Conservation (phyloP, 2,329 filamentous ascomycete species). For the Calonectria fujianensis region DNA sequence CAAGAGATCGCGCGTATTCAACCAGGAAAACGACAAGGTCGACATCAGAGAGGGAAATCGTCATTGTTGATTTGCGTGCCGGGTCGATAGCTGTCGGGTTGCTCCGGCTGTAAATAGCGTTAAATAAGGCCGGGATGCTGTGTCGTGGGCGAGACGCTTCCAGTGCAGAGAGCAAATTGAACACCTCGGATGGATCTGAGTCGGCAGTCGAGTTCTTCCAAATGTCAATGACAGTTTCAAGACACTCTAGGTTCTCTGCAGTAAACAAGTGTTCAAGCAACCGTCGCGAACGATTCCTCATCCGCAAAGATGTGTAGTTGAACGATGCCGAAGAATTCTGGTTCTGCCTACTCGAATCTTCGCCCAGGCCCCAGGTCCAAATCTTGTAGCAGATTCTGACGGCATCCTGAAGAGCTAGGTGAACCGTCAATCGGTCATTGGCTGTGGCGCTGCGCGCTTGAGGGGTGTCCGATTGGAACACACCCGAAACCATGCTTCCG, state of each 20-base stretch:
- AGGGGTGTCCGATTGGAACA: conserved; percentile 86
- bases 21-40: conserved; percentile 93
- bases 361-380: conserved; percentile 91
- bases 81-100: conserved; percentile 88
- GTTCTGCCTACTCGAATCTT: conserved; percentile 77
- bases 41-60: conserved; percentile 86
- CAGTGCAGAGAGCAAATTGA: conserved; percentile 91
- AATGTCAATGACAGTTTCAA: conserved; percentile 91
- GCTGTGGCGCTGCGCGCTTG: conserved; percentile 90
- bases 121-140: conserved; percentile 94
- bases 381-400: conserved; percentile 94
- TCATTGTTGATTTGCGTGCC: conserved; percentile 89
- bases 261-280: conserved; percentile 95
- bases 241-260: conserved; percentile 92
- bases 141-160: conserved; percentile 94
- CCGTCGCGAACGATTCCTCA: conserved; percentile 91
- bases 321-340: conserved; percentile 85
- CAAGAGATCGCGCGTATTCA: conserved; percentile 90
- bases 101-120: conserved; percentile 95
- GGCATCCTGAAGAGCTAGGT: conserved; percentile 97
- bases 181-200: conserved; percentile 77
- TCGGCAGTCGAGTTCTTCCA: conserved; percentile 78
- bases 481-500: conserved; percentile 93
- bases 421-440: conserved; percentile 93
- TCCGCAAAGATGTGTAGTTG: conserved; percentile 90